Conservation (phyloP, 2,329 filamentous ascomycete genomes). For the Xylariaceae sp. region DNA sequence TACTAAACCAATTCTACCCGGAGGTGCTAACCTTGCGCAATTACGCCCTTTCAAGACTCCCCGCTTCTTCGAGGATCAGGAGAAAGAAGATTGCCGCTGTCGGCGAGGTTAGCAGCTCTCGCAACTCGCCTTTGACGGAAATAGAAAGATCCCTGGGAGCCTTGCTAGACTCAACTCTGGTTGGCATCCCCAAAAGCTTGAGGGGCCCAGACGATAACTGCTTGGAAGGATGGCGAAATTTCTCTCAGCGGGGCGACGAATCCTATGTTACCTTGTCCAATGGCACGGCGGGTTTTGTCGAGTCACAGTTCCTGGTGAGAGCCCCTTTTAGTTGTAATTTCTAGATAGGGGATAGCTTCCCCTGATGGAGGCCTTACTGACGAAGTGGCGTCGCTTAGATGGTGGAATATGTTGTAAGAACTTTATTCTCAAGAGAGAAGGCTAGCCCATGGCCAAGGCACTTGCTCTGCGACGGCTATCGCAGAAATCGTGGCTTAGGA, state of each 20-base stretch:
- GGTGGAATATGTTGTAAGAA: slow-evolving; percentile 76
- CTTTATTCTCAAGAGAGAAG: slow-evolving; percentile 67
- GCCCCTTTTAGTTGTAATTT: slow-evolving; percentile 9
- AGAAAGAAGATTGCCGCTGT: slow-evolving; percentile 58
- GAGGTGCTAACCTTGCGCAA: slow-evolving; percentile 68
- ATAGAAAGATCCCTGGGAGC: slow-evolving; percentile 49
- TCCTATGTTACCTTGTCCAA: slow-evolving; percentile 57
- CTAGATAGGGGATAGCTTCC: slow-evolving; percentile 7
- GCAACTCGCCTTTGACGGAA: slow-evolving; percentile 29
- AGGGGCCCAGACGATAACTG: slow-evolving; percentile 43
- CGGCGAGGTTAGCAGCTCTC: slow-evolving; percentile 35
- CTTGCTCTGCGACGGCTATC: slow-evolving; percentile 82
- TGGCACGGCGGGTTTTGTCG: slow-evolving; percentile 46
- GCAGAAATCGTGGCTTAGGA: slow-evolving; percentile 54
- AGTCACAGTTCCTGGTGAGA: slow-evolving; percentile 67
- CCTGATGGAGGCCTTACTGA: slow-evolving; percentile 6
- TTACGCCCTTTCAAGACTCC: slow-evolving; percentile 69
- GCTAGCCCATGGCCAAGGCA: slow-evolving; percentile 64
- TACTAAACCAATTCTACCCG: slow-evolving; percentile 71
- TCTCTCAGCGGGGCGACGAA: slow-evolving; percentile 65
- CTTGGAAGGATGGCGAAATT: slow-evolving; percentile 59
- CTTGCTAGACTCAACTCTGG: slow-evolving; percentile 70
- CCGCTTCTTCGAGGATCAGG: slow-evolving; percentile 65
- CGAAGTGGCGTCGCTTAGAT: slow-evolving; percentile 52
- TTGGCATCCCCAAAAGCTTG: slow-evolving; percentile 54